These are phyloP conservation scores for Pythium myriotylum DNA, from an alignment of 352 stramenopile species.

Conservation along the genomic window DNA sequence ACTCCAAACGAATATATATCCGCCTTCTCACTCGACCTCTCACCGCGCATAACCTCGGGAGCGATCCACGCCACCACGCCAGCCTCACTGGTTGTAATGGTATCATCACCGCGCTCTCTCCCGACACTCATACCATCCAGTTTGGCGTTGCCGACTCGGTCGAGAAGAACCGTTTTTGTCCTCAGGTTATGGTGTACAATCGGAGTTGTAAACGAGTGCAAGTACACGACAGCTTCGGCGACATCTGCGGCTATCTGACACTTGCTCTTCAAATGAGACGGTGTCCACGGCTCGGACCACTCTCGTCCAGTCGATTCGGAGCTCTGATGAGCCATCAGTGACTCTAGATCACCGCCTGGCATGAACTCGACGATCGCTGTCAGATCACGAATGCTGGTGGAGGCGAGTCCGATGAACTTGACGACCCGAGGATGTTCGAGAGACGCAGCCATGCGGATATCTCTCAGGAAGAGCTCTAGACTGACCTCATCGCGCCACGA, in stretches of 20 bases:
- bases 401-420: constrained; percentile 1
- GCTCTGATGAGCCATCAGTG: no score
- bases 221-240: constrained; percentile 21
- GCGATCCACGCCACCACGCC: constrained; percentile 27
- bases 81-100: neutral
- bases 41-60: constrained; percentile 31
- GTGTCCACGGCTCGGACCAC: neutral
- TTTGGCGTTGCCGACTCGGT: neutral
- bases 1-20: constrained; percentile 39
- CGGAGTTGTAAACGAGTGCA: constrained; percentile 13
- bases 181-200: constrained; percentile 20
- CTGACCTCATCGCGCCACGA: neutral
- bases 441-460: neutral
- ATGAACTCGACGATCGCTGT: neutral
- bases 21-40: constrained; percentile 29
- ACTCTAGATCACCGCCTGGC: neutral
- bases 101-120: no score
- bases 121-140: no score
- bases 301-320: neutral
- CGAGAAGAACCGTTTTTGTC: neutral
- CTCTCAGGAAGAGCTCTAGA: neutral
- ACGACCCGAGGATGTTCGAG: constrained; percentile 1
- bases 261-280: constrained; percentile 7
- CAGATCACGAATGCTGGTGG: neutral
- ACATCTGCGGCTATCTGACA: constrained; percentile 23